Evolutionary conservation across 1,139 yeast genomes (phyloP), one percentile per base, ranked within the genome.

Genomic region (Arxiozyma bovina): DNA sequence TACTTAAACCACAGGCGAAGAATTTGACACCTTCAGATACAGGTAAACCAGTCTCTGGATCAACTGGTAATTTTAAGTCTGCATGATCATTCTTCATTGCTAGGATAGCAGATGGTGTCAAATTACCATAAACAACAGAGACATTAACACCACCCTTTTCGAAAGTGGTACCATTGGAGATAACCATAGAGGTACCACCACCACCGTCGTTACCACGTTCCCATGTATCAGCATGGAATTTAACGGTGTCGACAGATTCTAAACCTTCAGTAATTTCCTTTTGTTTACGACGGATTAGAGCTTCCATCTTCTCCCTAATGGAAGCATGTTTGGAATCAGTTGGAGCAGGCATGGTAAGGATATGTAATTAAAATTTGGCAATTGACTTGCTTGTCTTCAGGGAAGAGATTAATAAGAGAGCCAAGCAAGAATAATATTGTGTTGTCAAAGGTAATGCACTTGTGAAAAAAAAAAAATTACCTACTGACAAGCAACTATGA

Each of bases 71-170:
- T 58, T 78, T 71, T 62, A 91, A 73, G 63, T 86, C 84, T 61
- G 81, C 78, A 72, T 93, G 99, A 70, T 93, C 90, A 23, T 83
- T 93, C 66, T 81, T 83, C 99, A 93, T 93, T 64, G 91, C 80
- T 54, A 78, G 76, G 52, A 91, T 87, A 5, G 96, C 99, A 45
- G 78, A 80, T 42, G 96, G 93, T 22, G 97, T 96, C 59, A 93
- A 76, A 44, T 71, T 77, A 34, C 99, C 98, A 67, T 87, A 84
- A 52, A 93, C 96, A 50, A 90, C 83, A 17, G 96, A 87, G 63
- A 93, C 83, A 69, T 91, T 93, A 54, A 89, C 96, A 58, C 98
- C 99, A 44, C 95, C 99, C 69, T 93, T 91, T 69, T 93, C 98
- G 66, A 87, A 87, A 1, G 93, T 87, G 50, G 85, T 77, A 56